Evolutionary conservation across 352 stramenopile genomes (phyloP), one percentile per base, ranked within the genome.

Genomic region (Globisporangium nodosum): DNA sequence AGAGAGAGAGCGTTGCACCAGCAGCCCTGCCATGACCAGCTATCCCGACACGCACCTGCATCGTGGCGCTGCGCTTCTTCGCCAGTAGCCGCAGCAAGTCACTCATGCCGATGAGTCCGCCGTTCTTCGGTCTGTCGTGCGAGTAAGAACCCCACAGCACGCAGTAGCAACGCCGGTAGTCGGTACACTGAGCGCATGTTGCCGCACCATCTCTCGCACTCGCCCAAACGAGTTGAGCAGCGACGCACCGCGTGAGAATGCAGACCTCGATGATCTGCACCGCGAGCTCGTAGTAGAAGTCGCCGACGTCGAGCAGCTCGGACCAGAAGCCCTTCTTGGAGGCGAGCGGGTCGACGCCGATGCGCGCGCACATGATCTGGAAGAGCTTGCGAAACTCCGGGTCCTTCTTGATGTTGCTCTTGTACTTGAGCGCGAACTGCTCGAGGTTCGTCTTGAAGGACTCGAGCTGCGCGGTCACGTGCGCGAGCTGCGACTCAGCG

Each of bases 261-360:
- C 97, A 98, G 37, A 99, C 89, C 66, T 99, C 96, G 40, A 98
- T 97, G 61, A 99, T 98, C 71, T 99, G 98, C 27, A 99, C 94
- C 5, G 93, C 91, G n/a, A 99, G 75, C 67, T 99, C 97, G 73
- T 99, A 99, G 80, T 99, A 99, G 69, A 99, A 99, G 60, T 99
- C 96, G 12, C 97, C 97, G 46, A 99, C 94, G 24, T 98, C 97
- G 12, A 99, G 81, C 20, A 98, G 65, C 68, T 97, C 88, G 15
- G 87, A 96, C 97, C 97, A 99, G 65, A 99, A 99, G 2, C 92
- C 94, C 65, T 99, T 99, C 71, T 98, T 97, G 4, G 93, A 98
- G 1, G 93, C 90, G 8, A 99, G 76, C 2, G 97, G 97, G 73
- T 99, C 97, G 11, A 99, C 94, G 20, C 96, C 96, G 58, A 98